Conservation (phyloP, 192 early-diverging fungal genomes). For the Coemansia erecta region DNA sequence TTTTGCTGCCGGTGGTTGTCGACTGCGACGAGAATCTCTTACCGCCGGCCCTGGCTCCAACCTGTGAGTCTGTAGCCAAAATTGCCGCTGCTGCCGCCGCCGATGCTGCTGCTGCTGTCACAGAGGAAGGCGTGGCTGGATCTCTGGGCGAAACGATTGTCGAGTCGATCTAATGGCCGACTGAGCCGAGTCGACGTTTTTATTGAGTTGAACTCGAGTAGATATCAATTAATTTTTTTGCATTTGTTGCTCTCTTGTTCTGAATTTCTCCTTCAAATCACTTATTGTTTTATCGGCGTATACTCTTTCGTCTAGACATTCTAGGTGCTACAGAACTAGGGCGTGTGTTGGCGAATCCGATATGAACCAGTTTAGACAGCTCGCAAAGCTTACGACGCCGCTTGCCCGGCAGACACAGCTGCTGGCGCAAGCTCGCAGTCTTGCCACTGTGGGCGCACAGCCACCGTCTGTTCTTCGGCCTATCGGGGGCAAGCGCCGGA, state of each 20-base stretch:
- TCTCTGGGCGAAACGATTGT: slow-evolving; percentile 10
- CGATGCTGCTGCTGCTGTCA: neutral
- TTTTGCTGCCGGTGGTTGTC: slow-evolving; percentile 34
- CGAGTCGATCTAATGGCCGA: slow-evolving; percentile 3
- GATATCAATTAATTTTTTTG: no score
- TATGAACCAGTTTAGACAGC: slow-evolving; percentile 10
- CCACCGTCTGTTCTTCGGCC: slow-evolving; percentile 36
- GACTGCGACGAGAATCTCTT: slow-evolving; percentile 7
- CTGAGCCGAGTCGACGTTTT: neutral
- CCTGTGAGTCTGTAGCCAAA: neutral
- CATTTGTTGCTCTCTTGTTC: neutral
- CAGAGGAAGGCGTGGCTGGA: neutral
- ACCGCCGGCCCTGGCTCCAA: neutral
- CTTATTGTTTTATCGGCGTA: neutral
- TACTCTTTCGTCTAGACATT: no score
- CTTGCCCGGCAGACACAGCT: slow-evolving; percentile 7
- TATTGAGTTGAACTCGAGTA: neutral
- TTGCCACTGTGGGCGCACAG: slow-evolving; percentile 6
- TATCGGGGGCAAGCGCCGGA: slow-evolving; percentile 33
- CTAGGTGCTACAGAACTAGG: no score
- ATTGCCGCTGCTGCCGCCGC: neutral
- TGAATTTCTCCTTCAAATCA: neutral
- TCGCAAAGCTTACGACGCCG: neutral
- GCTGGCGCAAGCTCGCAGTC: slow-evolving; percentile 2
- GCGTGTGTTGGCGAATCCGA: no score